These are phyloP conservation scores for Dendrocalamus sinicus DNA, from an alignment of 176 grass and related monocot genomes.

Conservation along the genomic window DNA sequence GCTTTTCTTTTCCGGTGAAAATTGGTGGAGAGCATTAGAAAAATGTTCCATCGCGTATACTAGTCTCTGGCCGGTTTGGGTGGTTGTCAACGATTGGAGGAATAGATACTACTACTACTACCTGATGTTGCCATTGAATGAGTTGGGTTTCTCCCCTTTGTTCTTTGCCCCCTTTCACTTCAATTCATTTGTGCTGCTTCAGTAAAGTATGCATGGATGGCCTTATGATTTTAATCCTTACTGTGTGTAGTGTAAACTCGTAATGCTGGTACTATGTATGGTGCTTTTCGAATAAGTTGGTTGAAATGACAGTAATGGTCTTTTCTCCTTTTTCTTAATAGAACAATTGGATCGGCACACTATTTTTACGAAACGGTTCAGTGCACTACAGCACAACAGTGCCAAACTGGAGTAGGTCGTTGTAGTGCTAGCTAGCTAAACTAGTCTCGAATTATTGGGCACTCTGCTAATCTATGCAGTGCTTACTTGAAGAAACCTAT, in stretches of 20 bases:
- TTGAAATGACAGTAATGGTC: background rate
- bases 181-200: background rate
- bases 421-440: conserved; percentile 43
- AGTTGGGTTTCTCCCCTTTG: background rate
- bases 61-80: conserved; percentile 30
- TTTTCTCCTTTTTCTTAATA: background rate
- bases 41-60: conserved; percentile 43
- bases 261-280: background rate
- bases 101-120: background rate
- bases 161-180: background rate
- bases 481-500: conserved; percentile 10
- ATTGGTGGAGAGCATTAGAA: conserved; percentile 3
- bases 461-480: conserved; percentile 20
- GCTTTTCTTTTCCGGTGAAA: conserved; percentile 46
- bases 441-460: conserved; percentile 5
- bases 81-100: conserved; percentile 25
- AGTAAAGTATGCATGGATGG: background rate
- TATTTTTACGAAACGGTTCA: conserved; percentile 17
- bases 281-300: background rate
- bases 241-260: background rate
- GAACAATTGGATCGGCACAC: background rate
- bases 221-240: background rate
- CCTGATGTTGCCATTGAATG: conserved; percentile 4
- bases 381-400: conserved; percentile 40
- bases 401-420: conserved; percentile 35